A percentile compares a stretch with the other conserved stretches of the same genome.
These are phyloP conservation scores for Podospora fimiseda DNA, from an alignment of 495 filamentous ascomycete genomes.

Conservation along the genomic window DNA sequence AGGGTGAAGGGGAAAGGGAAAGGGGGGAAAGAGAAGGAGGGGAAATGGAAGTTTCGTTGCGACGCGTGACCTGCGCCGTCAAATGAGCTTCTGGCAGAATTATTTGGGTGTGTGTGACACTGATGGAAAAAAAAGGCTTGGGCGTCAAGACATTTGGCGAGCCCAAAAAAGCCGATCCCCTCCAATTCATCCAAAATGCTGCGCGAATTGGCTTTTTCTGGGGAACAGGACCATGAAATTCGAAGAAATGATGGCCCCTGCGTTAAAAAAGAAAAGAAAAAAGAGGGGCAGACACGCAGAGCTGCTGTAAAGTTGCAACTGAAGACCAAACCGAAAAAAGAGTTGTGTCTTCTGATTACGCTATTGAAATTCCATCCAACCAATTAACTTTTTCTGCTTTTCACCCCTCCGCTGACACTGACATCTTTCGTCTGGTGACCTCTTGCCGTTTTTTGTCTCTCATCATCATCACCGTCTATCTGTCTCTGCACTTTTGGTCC, in stretches of 20 bases:
- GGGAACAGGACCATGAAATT: conserved; percentile 8
- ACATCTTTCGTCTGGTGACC: not conserved
- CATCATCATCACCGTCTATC: conserved; percentile 9
- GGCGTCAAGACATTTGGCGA: not conserved
- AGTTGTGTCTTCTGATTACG: conserved; percentile 24
- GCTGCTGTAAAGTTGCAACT: not conserved
- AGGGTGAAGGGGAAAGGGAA: not conserved
- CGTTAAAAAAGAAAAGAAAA: not conserved
- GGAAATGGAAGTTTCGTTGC: not conserved
- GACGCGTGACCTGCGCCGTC: conserved; percentile 1
- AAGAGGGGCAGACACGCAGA: not conserved
- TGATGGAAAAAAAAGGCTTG: not conserved
- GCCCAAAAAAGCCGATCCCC: not conserved
- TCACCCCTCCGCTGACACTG: not conserved
- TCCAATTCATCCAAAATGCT: conserved; percentile 1
- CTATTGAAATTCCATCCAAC: conserved; percentile 20
- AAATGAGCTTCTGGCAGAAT: not conserved
- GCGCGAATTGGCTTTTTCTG: not conserved
- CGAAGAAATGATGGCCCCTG: conserved; percentile 14
- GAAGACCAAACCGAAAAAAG: conserved; percentile 18
- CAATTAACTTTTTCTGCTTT: too few relatives aligned
- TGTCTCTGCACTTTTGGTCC: not conserved
- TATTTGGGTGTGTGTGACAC: not conserved
- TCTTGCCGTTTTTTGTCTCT: not conserved
- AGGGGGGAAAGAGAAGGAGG: not conserved